Conservation (phyloP, 495 filamentous ascomycete species). For the Xylaria grammica region DNA sequence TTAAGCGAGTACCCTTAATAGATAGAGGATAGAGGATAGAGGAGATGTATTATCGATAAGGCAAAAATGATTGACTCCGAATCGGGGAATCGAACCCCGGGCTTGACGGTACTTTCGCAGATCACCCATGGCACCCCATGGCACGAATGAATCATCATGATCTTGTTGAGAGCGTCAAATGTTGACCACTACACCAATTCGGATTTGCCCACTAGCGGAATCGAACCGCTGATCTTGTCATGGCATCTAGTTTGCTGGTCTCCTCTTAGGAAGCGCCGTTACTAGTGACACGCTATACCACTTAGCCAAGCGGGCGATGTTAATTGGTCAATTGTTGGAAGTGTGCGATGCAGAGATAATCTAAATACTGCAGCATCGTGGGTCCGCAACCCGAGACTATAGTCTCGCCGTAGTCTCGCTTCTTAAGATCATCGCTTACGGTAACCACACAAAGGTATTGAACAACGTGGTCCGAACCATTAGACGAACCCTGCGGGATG, state of each 20-base stretch:
- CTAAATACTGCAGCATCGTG: too few species aligned
- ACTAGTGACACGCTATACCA: conserved; percentile 24
- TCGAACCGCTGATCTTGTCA: conserved; percentile 24
- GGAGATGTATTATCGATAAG: too few species aligned
- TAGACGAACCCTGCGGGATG: too few species aligned
- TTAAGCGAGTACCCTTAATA: too few species aligned
- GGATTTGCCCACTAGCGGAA: conserved; percentile 28
- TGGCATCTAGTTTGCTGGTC: conserved; percentile 6
- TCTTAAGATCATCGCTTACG: too few species aligned
- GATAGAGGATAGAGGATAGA: too few species aligned
- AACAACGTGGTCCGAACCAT: too few species aligned
- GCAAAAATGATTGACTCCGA: conserved; percentile 32
- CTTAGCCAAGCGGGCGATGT: conserved; percentile 21
- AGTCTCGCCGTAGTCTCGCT: too few species aligned
- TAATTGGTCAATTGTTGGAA: neutral
- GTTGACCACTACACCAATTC: conserved; percentile 43
- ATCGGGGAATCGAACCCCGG: conserved; percentile 47
- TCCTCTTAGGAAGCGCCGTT: neutral
- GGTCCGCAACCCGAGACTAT: too few species aligned
- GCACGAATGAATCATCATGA: too few species aligned
- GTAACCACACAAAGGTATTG: too few species aligned
- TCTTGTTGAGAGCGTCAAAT: conserved; percentile 42
- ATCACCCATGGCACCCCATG: neutral
- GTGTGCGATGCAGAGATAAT: too few species aligned
- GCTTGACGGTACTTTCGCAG: conserved; percentile 35